Evolutionary conservation across 2,329 filamentous ascomycete genomes (phyloP).

Genomic region (Fonsecaea multimorphosa): DNA sequence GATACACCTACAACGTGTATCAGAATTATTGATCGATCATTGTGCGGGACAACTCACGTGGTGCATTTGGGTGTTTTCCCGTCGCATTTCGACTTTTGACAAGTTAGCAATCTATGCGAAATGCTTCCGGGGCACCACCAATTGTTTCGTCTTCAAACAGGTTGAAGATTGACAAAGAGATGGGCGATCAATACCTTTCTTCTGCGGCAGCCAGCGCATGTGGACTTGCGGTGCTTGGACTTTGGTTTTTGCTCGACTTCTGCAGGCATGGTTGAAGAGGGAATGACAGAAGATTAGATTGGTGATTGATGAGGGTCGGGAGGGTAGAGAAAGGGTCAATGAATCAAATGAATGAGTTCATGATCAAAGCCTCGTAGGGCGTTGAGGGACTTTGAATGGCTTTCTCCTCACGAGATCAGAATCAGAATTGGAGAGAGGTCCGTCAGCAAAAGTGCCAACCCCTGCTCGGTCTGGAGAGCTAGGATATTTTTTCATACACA

Average conservation of each 20-base stretch:
- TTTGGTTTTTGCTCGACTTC: conserved; percentile 36
- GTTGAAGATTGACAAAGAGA: neutral
- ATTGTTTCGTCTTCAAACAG: neutral
- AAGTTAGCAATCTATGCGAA: conserved; percentile 25
- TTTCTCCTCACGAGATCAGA: conserved; percentile 29
- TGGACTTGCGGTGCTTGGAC: conserved; percentile 39
- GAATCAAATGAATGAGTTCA: conserved; percentile 17
- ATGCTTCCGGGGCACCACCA: neutral
- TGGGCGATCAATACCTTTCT: conserved; percentile 34
- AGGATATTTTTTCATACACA: conserved; percentile 24
- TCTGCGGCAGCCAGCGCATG: conserved; percentile 39
- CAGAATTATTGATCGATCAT: neutral
- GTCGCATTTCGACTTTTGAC: conserved; percentile 38
- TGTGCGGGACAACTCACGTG: conserved; percentile 27
- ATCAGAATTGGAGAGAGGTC: conserved; percentile 23
- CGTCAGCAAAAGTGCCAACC: conserved; percentile 24
- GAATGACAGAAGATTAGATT: neutral
- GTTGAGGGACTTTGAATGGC: conserved; percentile 17
- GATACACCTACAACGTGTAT: conserved; percentile 31
- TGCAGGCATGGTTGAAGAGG: conserved; percentile 23
- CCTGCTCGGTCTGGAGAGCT: conserved; percentile 9
- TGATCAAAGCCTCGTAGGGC: conserved; percentile 29
- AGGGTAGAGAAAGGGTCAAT: neutral
- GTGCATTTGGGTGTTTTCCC: conserved; percentile 39
- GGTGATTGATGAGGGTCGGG: neutral